Evolutionary conservation across 2,329 filamentous ascomycete species (phyloP).

Genomic region (Curvularia verruculosa): DNA sequence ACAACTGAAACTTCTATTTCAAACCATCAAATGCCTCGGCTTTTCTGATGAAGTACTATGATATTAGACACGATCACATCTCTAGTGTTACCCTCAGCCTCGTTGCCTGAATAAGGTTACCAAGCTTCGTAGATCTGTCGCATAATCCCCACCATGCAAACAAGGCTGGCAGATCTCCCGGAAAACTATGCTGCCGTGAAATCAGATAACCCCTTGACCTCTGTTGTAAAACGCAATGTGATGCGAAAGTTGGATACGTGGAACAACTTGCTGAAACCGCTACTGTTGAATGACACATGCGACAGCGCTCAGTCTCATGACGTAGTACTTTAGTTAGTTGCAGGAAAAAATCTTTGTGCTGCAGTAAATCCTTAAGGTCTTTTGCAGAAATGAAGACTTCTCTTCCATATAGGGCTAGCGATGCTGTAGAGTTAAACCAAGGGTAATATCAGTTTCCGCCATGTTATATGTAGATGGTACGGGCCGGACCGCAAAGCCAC

Average conservation of each 20-base stretch:
- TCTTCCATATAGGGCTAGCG: background rate
- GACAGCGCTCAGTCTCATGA: conserved; percentile 3
- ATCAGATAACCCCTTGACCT: conserved; percentile 13
- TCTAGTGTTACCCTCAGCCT: background rate
- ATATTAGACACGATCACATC: too few relatives aligned
- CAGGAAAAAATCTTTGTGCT: background rate
- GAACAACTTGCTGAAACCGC: conserved; percentile 25
- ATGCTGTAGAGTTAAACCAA: background rate
- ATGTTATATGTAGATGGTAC: background rate
- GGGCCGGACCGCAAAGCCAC: background rate
- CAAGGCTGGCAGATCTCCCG: background rate
- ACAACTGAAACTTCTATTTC: background rate
- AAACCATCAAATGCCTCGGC: background rate
- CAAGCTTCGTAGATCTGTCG: conserved; percentile 9
- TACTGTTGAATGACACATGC: conserved; percentile 8
- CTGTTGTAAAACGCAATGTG: conserved; percentile 22
- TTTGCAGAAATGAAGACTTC: background rate
- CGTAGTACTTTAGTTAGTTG: background rate
- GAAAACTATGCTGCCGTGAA: conserved; percentile 9
- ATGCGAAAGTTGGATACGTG: conserved; percentile 14
- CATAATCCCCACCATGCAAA: conserved; percentile 4
- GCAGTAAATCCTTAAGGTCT: background rate
- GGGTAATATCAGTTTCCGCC: too few relatives aligned
- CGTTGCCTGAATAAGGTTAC: conserved; percentile 19
- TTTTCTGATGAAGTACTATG: background rate